Evolutionary conservation across 352 stramenopile genomes (phyloP).

Genomic region (Phytophthora aleatoria): DNA sequence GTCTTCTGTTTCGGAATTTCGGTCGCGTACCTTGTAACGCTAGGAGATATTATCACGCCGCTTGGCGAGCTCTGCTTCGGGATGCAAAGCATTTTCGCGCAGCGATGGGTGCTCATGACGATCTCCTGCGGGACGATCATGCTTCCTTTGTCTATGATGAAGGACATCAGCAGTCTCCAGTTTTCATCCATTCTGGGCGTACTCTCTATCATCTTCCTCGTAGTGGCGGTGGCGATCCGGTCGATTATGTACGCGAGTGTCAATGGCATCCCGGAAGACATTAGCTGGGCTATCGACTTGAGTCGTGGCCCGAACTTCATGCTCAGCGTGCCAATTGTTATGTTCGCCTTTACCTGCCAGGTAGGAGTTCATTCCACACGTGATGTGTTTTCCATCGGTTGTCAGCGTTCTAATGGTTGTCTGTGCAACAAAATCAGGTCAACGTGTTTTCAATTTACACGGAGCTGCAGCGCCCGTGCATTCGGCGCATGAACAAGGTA

Average conservation of each 20-base stretch:
- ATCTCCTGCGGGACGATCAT: slow-evolving; percentile 80
- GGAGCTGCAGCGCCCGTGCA: slow-evolving; percentile 85
- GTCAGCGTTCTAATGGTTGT: slow-evolving; percentile 11
- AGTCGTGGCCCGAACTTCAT: slow-evolving; percentile 76
- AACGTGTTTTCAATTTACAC: slow-evolving; percentile 91
- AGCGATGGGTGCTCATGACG: slow-evolving; percentile 83
- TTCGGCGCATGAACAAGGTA: slow-evolving; percentile 89
- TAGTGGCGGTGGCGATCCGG: slow-evolving; percentile 77
- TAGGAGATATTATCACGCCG: slow-evolving; percentile 83
- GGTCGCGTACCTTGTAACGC: slow-evolving; percentile 83
- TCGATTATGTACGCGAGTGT: slow-evolving; percentile 72
- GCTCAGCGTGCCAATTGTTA: slow-evolving; percentile 87
- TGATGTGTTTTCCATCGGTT: not conserved
- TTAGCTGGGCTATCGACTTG: slow-evolving; percentile 80
- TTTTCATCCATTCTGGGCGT: slow-evolving; percentile 87
- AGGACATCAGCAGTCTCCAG: slow-evolving; percentile 86
- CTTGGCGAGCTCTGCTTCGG: slow-evolving; percentile 80
- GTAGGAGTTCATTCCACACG: slow-evolving; percentile 20
- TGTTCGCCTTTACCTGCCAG: slow-evolving; percentile 91
- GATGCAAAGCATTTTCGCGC: slow-evolving; percentile 52
- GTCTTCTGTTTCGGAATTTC: slow-evolving; percentile 89
- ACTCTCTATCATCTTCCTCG: slow-evolving; percentile 85
- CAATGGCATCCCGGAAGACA: slow-evolving; percentile 62
- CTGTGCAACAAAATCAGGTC: slow-evolving; percentile 36
- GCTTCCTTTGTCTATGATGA: slow-evolving; percentile 81